Evolutionary conservation across 2,329 filamentous ascomycete species (phyloP).

Genomic region (Neonectria sp.): DNA sequence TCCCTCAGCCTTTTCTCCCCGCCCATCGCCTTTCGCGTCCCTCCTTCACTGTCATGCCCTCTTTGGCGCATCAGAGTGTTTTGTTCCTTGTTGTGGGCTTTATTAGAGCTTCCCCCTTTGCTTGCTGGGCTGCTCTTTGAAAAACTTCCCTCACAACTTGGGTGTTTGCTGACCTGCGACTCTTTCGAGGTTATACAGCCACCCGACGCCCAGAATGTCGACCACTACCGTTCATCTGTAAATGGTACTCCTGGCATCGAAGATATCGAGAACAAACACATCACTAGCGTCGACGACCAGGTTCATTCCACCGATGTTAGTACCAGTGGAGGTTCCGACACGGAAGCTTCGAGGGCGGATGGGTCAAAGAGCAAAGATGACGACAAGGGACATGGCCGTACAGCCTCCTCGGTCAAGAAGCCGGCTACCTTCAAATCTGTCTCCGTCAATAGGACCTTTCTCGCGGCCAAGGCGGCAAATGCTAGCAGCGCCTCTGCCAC

Average conservation of each 20-base stretch:
- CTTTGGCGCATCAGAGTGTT: not conserved
- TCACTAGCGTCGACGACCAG: slow-evolving; percentile 71
- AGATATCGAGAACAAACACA: slow-evolving; percentile 71
- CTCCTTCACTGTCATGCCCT: not conserved
- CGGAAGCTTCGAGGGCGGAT: slow-evolving; percentile 76
- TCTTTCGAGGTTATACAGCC: slow-evolving; percentile 39
- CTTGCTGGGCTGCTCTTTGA: not conserved
- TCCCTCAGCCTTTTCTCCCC: not conserved
- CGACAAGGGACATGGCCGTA: slow-evolving; percentile 72
- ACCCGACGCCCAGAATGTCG: slow-evolving; percentile 64
- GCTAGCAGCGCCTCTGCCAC: slow-evolving; percentile 63
- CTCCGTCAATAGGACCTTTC: slow-evolving; percentile 87
- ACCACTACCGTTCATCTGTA: slow-evolving; percentile 59
- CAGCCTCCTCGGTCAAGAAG: slow-evolving; percentile 77
- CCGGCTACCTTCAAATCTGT: slow-evolving; percentile 86
- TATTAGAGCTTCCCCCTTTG: not conserved
- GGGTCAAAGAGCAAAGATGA: slow-evolving; percentile 68
- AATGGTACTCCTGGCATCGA: slow-evolving; percentile 66
- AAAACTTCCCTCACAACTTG: slow-evolving; percentile 15
- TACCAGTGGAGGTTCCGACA: slow-evolving; percentile 82
- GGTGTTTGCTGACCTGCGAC: slow-evolving; percentile 35
- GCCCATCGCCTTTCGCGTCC: slow-evolving; percentile 9
- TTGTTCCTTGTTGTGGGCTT: not conserved
- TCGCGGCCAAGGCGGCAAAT: slow-evolving; percentile 76
- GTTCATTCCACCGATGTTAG: slow-evolving; percentile 77